phyloP scores from a whole-genome alignment of 2,329 filamentous ascomycete genomes.

The Dothistroma septosporum region DNA sequence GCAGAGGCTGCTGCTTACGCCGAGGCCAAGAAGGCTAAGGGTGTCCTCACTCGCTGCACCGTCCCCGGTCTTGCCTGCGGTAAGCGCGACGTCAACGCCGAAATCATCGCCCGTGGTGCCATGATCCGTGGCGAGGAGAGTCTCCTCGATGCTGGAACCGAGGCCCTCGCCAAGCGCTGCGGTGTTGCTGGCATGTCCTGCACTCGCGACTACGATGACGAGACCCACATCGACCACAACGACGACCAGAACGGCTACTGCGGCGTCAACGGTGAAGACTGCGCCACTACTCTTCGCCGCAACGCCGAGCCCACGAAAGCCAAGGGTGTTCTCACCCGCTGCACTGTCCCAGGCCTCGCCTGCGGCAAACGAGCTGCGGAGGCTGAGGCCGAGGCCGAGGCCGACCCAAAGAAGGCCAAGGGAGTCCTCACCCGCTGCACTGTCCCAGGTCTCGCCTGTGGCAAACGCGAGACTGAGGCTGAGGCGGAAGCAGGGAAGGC shows the following conservation, averaged over 20 bases:
- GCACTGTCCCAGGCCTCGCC: conserved; percentile 38
- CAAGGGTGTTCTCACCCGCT: conserved; percentile 29
- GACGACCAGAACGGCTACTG: too few species aligned
- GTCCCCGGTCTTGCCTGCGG: too few species aligned
- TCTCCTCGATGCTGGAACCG: too few species aligned
- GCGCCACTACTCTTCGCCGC: too few species aligned
- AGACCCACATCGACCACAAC: too few species aligned
- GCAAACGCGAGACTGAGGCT: conserved; percentile 37
- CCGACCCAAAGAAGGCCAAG: conserved; percentile 17
- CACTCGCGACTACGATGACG: too few species aligned
- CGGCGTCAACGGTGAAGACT: too few species aligned
- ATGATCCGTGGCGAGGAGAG: too few species aligned
- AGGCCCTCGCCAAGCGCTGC: too few species aligned
- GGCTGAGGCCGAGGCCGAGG: conserved; percentile 32
- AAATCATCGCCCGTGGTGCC: too few species aligned
- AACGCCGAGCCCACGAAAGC: neutral
- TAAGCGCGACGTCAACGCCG: too few species aligned
- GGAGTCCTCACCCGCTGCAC: conserved; percentile 36
- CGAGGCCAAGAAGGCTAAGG: conserved; percentile 10
- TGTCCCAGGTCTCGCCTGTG: conserved; percentile 42
- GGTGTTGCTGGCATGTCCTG: too few species aligned
- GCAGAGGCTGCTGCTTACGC: conserved; percentile 28
- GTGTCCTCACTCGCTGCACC: conserved; percentile 27
- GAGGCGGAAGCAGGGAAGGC: neutral
- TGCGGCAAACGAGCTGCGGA: conserved; percentile 27